Evolutionary conservation across 768 basidiomycete genomes (phyloP).

Genomic region (Dendrothele bispora): DNA sequence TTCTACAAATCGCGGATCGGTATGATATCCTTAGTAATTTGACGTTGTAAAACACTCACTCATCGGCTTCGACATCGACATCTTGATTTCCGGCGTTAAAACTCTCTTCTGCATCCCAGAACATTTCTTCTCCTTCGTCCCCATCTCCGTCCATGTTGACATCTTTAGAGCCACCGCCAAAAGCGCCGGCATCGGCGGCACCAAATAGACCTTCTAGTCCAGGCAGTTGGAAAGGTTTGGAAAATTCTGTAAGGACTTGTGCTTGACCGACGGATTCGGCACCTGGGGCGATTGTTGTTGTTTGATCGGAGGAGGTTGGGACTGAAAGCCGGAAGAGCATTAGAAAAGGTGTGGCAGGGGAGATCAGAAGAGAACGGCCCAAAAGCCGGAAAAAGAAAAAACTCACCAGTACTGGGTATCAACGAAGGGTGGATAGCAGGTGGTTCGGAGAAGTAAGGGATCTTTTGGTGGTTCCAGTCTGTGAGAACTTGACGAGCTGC

Average conservation of each 20-base stretch:
- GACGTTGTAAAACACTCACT: constrained; percentile 21
- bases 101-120: constrained; percentile 42
- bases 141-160: constrained; percentile 48
- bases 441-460: constrained; percentile 83
- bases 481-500: constrained; percentile 79
- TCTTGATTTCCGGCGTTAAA: constrained; percentile 39
- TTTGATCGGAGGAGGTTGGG: constrained; percentile 23
- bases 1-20: not conserved
- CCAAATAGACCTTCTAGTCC: constrained; percentile 85
- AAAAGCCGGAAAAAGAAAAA: not conserved
- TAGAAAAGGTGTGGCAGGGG: constrained; percentile 22
- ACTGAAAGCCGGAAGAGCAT: too few species aligned
- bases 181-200: constrained; percentile 79
- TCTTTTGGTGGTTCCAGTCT: constrained; percentile 97
- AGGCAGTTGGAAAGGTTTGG: constrained; percentile 76
- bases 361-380: constrained; percentile 2
- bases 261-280: constrained; percentile 82
- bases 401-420: constrained; percentile 52
- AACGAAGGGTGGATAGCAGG: constrained; percentile 78
- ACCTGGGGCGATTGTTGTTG: constrained; percentile 55
- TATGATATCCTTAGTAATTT: not conserved
- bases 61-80: constrained; percentile 22
- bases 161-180: constrained; percentile 45
- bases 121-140: constrained; percentile 35
- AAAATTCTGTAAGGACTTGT: constrained; percentile 69